Conservation (phyloP, 225 moss, liverwort and hornwort species). For the Physcomitrium patens region DNA sequence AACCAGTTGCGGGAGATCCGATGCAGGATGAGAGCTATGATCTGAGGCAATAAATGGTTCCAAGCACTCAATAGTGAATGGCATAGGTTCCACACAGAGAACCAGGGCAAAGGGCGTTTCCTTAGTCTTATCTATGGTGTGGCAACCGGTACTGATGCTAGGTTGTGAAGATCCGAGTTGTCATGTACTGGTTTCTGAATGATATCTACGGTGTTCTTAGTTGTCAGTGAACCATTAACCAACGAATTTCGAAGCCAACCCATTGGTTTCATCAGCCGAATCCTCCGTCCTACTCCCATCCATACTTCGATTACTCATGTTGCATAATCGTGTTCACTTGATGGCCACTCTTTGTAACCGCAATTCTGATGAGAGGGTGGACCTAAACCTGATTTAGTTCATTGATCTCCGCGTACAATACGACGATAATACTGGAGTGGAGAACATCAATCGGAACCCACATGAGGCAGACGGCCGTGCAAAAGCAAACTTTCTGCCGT, state of each 20-base stretch:
- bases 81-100: constrained; percentile 28
- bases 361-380: not conserved
- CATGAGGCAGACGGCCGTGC: too few relatives aligned
- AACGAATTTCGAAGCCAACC: constrained; percentile 12
- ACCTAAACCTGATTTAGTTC: too few relatives aligned
- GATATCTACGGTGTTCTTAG: constrained; percentile 19
- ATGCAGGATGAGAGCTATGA: constrained; percentile 5
- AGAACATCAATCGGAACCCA: too few relatives aligned
- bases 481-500: too few relatives aligned
- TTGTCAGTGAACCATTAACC: constrained; percentile 22
- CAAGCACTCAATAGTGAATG: constrained; percentile 23
- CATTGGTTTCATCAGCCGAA: not conserved
- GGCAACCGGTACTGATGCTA: constrained; percentile 19
- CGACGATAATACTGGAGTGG: too few relatives aligned
- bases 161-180: constrained; percentile 28
- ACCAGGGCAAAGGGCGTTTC: constrained; percentile 27
- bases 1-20: constrained; percentile 9
- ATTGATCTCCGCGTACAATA: too few relatives aligned
- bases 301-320: not conserved
- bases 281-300: constrained; percentile 1
- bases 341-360: not conserved
- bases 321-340: not conserved
- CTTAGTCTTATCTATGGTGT: constrained; percentile 20
- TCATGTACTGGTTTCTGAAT: constrained; percentile 33
- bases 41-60: not conserved